A percentile compares a stretch with the other conserved stretches of the same genome.
phyloP scores from a whole-genome alignment of 805 yeast genomes.

The Monosporozyma unispora region DNA sequence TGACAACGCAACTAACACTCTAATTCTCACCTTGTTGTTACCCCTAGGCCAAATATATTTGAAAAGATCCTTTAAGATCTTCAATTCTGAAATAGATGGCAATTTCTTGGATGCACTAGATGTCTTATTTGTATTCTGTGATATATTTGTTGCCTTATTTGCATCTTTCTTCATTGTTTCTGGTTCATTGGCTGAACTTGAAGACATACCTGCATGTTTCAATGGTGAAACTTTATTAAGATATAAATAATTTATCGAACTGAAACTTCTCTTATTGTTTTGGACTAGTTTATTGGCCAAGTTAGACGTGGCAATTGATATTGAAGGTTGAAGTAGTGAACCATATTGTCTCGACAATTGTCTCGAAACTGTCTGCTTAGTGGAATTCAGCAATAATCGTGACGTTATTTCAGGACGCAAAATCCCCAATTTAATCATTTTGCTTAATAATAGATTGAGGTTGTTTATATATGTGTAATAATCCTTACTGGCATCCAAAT shows the following conservation, averaged over 20 bases:
- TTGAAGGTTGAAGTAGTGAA: background rate
- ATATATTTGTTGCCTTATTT: background rate
- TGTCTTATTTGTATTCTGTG: background rate
- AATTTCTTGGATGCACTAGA: conserved; percentile 5
- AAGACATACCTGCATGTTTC: background rate
- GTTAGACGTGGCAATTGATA: background rate
- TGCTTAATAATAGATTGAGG: background rate
- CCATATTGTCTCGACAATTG: background rate
- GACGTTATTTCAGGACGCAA: background rate
- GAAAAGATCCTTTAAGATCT: conserved; percentile 54
- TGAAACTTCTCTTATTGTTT: background rate
- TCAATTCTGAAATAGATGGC: conserved; percentile 33
- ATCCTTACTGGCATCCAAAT: background rate
- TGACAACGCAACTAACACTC: conserved; percentile 70
- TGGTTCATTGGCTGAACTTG: background rate
- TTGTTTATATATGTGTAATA: background rate
- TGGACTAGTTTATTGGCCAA: background rate
- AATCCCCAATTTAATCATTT: background rate
- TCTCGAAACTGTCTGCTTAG: background rate
- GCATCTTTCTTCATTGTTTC: background rate
- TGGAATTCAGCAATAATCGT: background rate
- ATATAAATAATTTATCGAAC: background rate
- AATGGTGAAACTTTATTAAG: background rate
- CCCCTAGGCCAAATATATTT: conserved; percentile 77
- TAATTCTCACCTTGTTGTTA: conserved; percentile 51